Percentiles rank a stretch among this genome's conserved stretches.
phyloP scores from a whole-genome alignment of 2,329 filamentous ascomycete genomes.

The Exophiala alcalophila region DNA sequence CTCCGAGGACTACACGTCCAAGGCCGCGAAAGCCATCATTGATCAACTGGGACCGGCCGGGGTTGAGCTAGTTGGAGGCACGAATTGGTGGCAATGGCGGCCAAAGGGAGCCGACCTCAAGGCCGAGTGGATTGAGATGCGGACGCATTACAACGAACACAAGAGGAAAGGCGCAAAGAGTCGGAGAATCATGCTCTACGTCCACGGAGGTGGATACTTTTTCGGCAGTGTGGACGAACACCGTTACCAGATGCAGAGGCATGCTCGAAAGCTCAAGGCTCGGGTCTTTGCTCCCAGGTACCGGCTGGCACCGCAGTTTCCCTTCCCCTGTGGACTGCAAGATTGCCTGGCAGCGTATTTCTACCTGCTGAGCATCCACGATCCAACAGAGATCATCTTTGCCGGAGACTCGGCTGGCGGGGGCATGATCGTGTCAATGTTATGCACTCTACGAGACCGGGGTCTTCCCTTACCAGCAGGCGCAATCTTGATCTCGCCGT shows the following conservation, averaged over 20 bases:
- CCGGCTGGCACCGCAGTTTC: conserved; percentile 86
- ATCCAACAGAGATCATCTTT: conserved; percentile 77
- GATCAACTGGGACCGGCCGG: conserved; percentile 76
- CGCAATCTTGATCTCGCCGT: conserved; percentile 86
- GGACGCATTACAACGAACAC: conserved; percentile 70
- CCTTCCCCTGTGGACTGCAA: conserved; percentile 87
- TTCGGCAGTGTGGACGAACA: conserved; percentile 96
- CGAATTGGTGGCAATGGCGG: conserved; percentile 87
- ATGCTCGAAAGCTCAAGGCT: conserved; percentile 90
- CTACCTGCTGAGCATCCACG: conserved; percentile 71
- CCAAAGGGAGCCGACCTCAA: conserved; percentile 63
- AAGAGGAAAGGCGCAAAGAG: conserved; percentile 59
- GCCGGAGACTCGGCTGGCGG: conserved; percentile 92
- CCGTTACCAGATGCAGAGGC: conserved; percentile 95
- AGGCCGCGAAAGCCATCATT: conserved; percentile 65
- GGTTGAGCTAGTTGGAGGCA: conserved; percentile 71
- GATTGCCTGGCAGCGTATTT: conserved; percentile 89
- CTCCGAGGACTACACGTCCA: conserved; percentile 59
- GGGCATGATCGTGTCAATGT: conserved; percentile 78
- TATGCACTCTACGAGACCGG: conserved; percentile 79
- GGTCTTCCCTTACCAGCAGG: conserved; percentile 82
- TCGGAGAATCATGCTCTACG: conserved; percentile 82
- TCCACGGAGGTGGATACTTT: conserved; percentile 92
- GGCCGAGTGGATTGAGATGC: conserved; percentile 97
- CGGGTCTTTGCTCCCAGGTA: conserved; percentile 84